Evolutionary conservation across 768 basidiomycete genomes (phyloP).

Genomic region (Candolleomyces efflorescens): DNA sequence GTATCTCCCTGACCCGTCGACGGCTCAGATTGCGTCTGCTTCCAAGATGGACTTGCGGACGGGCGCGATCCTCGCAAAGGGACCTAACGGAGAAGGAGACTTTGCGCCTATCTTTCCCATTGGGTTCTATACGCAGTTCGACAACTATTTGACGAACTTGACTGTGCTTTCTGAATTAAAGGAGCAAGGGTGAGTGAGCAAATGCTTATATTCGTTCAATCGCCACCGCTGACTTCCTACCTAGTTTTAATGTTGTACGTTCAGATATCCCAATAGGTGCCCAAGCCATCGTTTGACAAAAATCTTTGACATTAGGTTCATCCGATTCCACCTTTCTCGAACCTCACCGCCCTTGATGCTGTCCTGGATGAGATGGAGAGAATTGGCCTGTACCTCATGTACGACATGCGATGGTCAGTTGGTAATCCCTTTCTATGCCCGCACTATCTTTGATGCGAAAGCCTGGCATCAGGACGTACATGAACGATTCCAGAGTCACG

Average conservation of each 20-base stretch:
- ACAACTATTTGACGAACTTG: conserved; percentile 44
- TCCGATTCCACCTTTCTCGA: conserved; percentile 62
- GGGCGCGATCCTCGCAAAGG: conserved; percentile 49
- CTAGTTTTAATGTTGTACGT: conserved; percentile 39
- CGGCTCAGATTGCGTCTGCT: conserved; percentile 43
- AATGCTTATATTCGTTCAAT: neutral
- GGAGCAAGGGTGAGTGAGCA: conserved; percentile 47
- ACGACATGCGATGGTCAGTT: conserved; percentile 68
- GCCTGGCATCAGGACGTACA: conserved; percentile 47
- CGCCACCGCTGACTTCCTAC: conserved; percentile 8
- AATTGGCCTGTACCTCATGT: conserved; percentile 69
- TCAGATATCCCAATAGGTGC: too few relatives aligned
- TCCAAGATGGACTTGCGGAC: conserved; percentile 62
- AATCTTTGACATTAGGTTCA: conserved; percentile 46
- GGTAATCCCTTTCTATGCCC: neutral
- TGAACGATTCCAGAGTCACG: conserved; percentile 56
- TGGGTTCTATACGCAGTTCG: conserved; percentile 70
- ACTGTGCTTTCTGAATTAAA: conserved; percentile 53
- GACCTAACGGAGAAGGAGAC: conserved; percentile 43
- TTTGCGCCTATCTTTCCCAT: conserved; percentile 63
- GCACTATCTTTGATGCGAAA: neutral
- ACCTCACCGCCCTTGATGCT: conserved; percentile 49
- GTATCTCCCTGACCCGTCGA: conserved; percentile 44
- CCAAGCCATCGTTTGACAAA: too few relatives aligned
- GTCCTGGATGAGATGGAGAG: conserved; percentile 72